Evolutionary conservation across 225 moss, liverwort and hornwort genomes (phyloP).

Genomic region (Pleurozium schreberi): DNA sequence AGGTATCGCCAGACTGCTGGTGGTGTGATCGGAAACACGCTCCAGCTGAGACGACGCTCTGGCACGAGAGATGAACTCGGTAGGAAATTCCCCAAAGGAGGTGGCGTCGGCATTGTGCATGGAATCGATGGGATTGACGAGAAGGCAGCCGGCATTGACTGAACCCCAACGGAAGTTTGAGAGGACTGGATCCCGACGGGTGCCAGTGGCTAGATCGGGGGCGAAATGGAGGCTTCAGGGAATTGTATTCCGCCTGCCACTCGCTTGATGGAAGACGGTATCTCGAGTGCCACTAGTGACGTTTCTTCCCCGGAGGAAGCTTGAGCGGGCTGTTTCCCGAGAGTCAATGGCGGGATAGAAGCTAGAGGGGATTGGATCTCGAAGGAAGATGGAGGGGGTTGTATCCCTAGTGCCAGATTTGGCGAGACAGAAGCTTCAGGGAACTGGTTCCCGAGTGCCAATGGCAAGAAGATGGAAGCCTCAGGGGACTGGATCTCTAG

Average conservation of each 20-base stretch:
- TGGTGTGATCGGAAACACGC: neutral
- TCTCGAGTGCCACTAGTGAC: neutral
- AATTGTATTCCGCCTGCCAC: neutral
- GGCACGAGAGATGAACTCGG: neutral
- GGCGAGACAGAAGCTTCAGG: neutral
- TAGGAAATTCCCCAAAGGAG: neutral
- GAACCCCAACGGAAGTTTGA: neutral
- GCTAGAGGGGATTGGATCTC: too few species aligned
- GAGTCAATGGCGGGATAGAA: neutral
- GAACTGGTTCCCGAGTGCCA: neutral
- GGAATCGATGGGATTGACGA: neutral
- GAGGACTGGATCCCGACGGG: neutral
- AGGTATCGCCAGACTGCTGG: too few species aligned
- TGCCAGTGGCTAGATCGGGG: neutral
- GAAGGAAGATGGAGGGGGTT: too few species aligned
- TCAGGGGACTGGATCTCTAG: too few species aligned
- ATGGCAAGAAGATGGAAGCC: too few species aligned
- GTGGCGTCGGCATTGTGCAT: neutral
- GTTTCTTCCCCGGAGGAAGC: neutral
- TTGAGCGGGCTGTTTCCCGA: too few species aligned
- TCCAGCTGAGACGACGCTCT: neutral
- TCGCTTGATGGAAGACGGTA: neutral
- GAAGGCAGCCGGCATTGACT: too few species aligned
- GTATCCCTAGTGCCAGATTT: neutral
- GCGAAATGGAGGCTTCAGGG: neutral